These are phyloP conservation scores for Aureobasidium sp. DNA, from an alignment of 2,329 filamentous ascomycete species.

Conservation along the genomic window DNA sequence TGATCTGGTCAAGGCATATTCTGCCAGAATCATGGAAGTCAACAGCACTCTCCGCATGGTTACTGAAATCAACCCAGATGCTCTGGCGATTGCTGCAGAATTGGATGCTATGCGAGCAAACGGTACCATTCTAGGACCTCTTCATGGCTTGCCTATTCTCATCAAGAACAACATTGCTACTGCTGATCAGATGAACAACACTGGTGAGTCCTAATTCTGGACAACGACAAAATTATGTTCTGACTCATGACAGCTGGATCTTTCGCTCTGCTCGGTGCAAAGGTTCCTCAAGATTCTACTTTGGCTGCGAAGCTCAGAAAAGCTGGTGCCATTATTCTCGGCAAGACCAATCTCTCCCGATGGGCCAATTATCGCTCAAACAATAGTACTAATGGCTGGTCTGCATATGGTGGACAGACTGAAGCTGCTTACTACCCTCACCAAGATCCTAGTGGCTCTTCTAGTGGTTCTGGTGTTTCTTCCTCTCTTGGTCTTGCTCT, in stretches of 20 bases:
- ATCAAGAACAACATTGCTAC: slow-evolving; percentile 64
- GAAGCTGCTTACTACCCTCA: slow-evolving; percentile 54
- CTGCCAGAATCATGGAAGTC: slow-evolving; percentile 45
- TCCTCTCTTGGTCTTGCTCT: slow-evolving; percentile 53
- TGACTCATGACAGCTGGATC: slow-evolving; percentile 45
- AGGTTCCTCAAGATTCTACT: slow-evolving; percentile 50
- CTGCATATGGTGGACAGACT: slow-evolving; percentile 55
- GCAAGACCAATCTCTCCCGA: slow-evolving; percentile 58
- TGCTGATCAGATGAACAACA: slow-evolving; percentile 55
- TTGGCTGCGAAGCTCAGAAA: slow-evolving; percentile 53
- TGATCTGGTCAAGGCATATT: slow-evolving; percentile 50
- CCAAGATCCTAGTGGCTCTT: slow-evolving; percentile 57
- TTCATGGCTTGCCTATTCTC: slow-evolving; percentile 59
- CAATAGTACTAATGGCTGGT: slow-evolving; percentile 58
- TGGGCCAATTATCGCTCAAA: slow-evolving; percentile 57
- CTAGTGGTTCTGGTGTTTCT: slow-evolving; percentile 55
- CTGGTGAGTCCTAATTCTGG: slow-evolving; percentile 27
- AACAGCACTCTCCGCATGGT: slow-evolving; percentile 47
- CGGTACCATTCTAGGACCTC: slow-evolving; percentile 43
- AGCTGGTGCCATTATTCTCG: slow-evolving; percentile 57
- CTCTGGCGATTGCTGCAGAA: slow-evolving; percentile 22
- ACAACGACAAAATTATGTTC: neutral
- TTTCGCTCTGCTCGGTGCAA: slow-evolving; percentile 53
- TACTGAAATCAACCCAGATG: slow-evolving; percentile 51
- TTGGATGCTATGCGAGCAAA: slow-evolving; percentile 35